Evolutionary conservation across 768 basidiomycete genomes (phyloP).

Genomic region (Leccinum rimulosum): DNA sequence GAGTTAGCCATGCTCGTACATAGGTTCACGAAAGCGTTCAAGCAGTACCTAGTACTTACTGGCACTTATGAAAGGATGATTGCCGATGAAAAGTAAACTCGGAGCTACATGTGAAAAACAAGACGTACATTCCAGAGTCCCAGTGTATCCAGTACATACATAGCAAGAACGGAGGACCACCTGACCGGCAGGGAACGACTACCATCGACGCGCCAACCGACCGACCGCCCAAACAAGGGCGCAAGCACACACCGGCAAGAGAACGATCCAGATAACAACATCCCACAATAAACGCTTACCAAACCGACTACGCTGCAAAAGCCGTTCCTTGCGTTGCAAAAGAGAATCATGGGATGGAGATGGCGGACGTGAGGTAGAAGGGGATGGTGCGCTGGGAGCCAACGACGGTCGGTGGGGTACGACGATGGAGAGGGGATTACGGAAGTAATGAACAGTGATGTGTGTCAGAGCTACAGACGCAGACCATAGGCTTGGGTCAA

Average conservation of each 20-base stretch:
- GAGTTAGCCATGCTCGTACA: too few species aligned
- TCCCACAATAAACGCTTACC: conserved; percentile 80
- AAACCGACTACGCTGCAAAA: conserved; percentile 72
- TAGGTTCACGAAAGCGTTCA: background rate
- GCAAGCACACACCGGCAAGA: conserved; percentile 57
- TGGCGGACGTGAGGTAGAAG: conserved; percentile 16
- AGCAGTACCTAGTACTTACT: background rate
- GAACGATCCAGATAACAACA: conserved; percentile 73
- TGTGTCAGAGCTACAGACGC: conserved; percentile 59
- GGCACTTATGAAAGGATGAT: background rate
- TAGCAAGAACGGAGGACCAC: background rate
- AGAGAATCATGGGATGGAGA: conserved; percentile 59
- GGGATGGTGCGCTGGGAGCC: conserved; percentile 18
- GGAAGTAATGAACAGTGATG: conserved; percentile 80
- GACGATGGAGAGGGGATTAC: conserved; percentile 79
- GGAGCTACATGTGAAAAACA: background rate
- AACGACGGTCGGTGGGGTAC: conserved; percentile 49
- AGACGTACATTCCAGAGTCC: conserved; percentile 4
- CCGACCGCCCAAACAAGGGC: conserved; percentile 59
- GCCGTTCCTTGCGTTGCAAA: conserved; percentile 81
- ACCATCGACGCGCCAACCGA: conserved; percentile 54
- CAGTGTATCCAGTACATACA: background rate
- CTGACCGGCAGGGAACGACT: conserved; percentile 15
- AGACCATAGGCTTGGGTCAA: background rate
- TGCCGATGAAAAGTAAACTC: background rate